A percentile compares a stretch with the other conserved stretches of the same genome.
Evolutionary conservation across 2,329 filamentous ascomycete species (phyloP).

Genomic region (Fusarium neocosmosporiellum): DNA sequence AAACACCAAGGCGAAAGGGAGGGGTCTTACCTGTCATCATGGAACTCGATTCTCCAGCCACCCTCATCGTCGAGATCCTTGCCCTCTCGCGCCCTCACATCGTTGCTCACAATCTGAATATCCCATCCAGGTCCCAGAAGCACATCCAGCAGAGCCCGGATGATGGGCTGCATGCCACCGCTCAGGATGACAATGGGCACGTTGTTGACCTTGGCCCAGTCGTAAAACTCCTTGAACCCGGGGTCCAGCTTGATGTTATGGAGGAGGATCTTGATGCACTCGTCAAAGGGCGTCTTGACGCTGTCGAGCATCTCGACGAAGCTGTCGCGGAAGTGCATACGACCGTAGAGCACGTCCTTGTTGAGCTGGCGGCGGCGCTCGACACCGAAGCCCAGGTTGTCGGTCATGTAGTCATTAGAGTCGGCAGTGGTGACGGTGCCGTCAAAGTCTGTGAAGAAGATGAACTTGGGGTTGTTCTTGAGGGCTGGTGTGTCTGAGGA

Average conservation of each 20-base stretch:
- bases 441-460: slow-evolving; percentile 99
- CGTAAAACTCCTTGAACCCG: slow-evolving; percentile 86
- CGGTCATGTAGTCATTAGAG: slow-evolving; percentile 80
- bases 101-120: slow-evolving; percentile 92
- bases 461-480: slow-evolving; percentile 81
- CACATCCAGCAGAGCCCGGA: slow-evolving; percentile 82
- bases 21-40: slow-evolving; percentile 77
- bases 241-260: slow-evolving; percentile 91
- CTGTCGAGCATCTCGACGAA: slow-evolving; percentile 95
- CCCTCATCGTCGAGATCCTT: slow-evolving; percentile 82
- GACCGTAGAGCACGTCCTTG: slow-evolving; percentile 77
- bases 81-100: slow-evolving; percentile 71
- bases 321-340: slow-evolving; percentile 81
- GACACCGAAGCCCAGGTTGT: slow-evolving; percentile 87
- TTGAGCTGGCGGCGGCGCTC: slow-evolving; percentile 79
- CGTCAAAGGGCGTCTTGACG: slow-evolving; percentile 80
- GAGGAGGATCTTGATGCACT: slow-evolving; percentile 83
- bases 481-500: slow-evolving; percentile 66
- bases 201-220: slow-evolving; percentile 83
- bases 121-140: slow-evolving; percentile 82
- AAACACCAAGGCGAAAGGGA: not conserved
- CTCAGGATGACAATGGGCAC: slow-evolving; percentile 93
- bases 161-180: slow-evolving; percentile 93
- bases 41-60: slow-evolving; percentile 90
- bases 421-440: slow-evolving; percentile 87